These are phyloP conservation scores for Ophiognomonia clavigignenti-juglandacearum DNA, from an alignment of 2,329 filamentous ascomycete genomes.

Conservation along the genomic window DNA sequence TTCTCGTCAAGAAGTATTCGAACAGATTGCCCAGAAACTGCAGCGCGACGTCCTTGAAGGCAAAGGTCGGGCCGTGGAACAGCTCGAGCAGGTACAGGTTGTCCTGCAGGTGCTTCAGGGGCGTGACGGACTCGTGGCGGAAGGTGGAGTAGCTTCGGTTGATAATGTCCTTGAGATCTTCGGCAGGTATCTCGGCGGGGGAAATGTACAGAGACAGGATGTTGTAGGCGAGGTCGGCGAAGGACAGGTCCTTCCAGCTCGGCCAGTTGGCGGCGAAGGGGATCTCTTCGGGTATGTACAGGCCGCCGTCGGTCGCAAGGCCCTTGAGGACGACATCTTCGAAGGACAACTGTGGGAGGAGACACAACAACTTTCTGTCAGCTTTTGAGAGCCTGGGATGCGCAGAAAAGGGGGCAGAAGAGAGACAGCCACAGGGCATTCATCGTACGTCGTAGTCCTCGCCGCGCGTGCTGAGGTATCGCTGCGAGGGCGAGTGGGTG, in stretches of 20 bases:
- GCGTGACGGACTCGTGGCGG: constrained; percentile 71
- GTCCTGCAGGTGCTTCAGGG: constrained; percentile 70
- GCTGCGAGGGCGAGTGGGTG: constrained; percentile 41
- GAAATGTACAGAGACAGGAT: constrained; percentile 89
- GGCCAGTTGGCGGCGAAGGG: constrained; percentile 48
- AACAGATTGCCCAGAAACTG: constrained; percentile 97
- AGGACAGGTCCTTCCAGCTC: constrained; percentile 73
- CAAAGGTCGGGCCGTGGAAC: constrained; percentile 93
- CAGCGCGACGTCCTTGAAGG: constrained; percentile 92
- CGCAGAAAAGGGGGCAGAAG: constrained; percentile 6
- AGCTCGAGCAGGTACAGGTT: constrained; percentile 86
- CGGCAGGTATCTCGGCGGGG: constrained; percentile 69
- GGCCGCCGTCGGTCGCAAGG: constrained; percentile 77
- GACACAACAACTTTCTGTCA: not conserved
- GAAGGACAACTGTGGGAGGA: constrained; percentile 64
- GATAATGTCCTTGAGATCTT: constrained; percentile 80
- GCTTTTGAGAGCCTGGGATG: not conserved
- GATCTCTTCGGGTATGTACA: constrained; percentile 83
- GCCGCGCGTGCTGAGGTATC: constrained; percentile 47
- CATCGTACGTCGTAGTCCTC: constrained; percentile 42
- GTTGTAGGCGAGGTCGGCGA: constrained; percentile 75
- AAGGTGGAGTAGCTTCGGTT: constrained; percentile 85
- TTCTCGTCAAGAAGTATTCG: constrained; percentile 75
- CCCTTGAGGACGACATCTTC: constrained; percentile 89
- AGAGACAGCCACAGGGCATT: constrained; percentile 1